Percentiles rank a stretch among this genome's conserved stretches.
Evolutionary conservation across 805 yeast species (phyloP).

Genomic region (Kluyveromyces lactis): DNA sequence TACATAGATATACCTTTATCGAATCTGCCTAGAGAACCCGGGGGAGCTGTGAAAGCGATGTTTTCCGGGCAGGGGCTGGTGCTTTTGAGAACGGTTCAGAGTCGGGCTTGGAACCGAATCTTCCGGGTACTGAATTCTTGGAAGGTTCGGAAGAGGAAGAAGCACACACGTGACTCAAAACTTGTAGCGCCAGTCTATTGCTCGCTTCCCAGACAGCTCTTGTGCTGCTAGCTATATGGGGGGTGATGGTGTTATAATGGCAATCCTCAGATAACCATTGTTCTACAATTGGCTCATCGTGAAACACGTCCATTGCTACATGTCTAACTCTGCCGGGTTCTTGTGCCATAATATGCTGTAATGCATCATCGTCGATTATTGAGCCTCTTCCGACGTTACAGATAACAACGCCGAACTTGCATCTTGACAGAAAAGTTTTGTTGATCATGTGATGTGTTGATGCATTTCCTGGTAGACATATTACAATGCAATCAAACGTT

Average conservation of each 20-base stretch:
- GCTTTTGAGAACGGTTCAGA: too few relatives aligned
- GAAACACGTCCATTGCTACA: slow-evolving; percentile 55
- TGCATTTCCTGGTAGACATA: slow-evolving; percentile 50
- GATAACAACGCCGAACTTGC: slow-evolving; percentile 24
- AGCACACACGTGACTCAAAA: slow-evolving; percentile 2
- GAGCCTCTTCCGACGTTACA: slow-evolving; percentile 57
- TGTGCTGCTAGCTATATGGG: slow-evolving; percentile 58
- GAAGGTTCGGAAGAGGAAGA: not conserved
- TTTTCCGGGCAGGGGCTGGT: too few relatives aligned
- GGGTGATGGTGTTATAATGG: slow-evolving; percentile 35
- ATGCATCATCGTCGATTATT: slow-evolving; percentile 43
- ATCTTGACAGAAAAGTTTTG: slow-evolving; percentile 30
- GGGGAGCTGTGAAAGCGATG: too few relatives aligned
- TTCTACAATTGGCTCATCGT: slow-evolving; percentile 42
- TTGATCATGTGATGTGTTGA: slow-evolving; percentile 44
- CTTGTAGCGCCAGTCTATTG: slow-evolving; percentile 1
- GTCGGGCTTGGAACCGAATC: too few relatives aligned
- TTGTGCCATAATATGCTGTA: slow-evolving; percentile 35
- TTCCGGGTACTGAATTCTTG: too few relatives aligned
- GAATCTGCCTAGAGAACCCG: too few relatives aligned
- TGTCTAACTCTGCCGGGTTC: slow-evolving; percentile 40
- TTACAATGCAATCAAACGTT: slow-evolving; percentile 44
- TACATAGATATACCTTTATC: too few relatives aligned
- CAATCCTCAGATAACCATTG: slow-evolving; percentile 11
- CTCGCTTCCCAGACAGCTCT: slow-evolving; percentile 29